Conservation (phyloP, 2,329 filamentous ascomycete genomes). For the Zymoseptoria brevis region DNA sequence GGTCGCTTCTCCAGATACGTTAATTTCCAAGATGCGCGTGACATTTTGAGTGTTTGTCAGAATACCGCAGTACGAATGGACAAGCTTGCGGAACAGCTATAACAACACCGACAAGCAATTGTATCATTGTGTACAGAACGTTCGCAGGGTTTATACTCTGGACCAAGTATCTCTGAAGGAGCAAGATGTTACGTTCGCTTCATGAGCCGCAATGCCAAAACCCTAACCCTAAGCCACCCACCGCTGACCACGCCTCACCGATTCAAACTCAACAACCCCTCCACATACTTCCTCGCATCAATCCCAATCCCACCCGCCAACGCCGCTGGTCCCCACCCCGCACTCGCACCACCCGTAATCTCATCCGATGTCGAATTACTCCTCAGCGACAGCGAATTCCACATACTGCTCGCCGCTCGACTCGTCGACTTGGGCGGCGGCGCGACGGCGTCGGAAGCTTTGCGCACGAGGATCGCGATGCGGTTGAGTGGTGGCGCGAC, state of each 20-base stretch:
- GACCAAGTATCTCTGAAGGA: no score
- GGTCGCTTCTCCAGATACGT: no score
- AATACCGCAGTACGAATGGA: no score
- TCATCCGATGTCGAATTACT: conserved; percentile 13
- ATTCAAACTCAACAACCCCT: conserved; percentile 60
- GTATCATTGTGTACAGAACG: no score
- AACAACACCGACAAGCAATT: no score
- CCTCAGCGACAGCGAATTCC: conserved; percentile 19
- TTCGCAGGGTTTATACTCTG: no score
- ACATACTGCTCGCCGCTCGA: conserved; percentile 25
- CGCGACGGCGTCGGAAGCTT: conserved; percentile 20
- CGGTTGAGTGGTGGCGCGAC: conserved; percentile 22
- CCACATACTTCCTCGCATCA: conserved; percentile 67
- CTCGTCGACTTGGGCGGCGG: conserved; percentile 8
- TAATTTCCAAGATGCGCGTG: no score
- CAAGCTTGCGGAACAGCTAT: no score
- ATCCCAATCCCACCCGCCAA: conserved; percentile 67
- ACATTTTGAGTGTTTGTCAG: no score
- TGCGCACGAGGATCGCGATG: conserved; percentile 37
- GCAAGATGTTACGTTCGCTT: no score
- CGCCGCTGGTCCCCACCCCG: conserved; percentile 35
- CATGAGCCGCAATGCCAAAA: no score
- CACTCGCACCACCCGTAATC: conserved; percentile 15
- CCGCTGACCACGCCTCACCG: conserved; percentile 22
- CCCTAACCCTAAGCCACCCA: neutral